Base-by-base conservation (phyloP, 2,329 filamentous ascomycete genomes). In the Cordyceps cateniannulata region DNA sequence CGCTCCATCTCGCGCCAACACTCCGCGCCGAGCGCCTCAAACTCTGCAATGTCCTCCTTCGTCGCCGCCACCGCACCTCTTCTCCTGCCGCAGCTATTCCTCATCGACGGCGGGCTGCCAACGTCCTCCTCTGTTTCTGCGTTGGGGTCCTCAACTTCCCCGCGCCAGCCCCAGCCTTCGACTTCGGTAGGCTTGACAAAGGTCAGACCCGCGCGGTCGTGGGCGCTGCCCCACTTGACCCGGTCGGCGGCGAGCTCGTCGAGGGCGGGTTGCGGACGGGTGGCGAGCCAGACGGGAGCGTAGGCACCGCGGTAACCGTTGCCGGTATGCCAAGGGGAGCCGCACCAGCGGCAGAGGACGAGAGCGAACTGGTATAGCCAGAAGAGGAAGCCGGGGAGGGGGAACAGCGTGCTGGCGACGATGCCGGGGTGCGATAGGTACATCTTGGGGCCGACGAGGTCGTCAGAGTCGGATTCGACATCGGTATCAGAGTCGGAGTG, bases 401-500 rank as follows among this genome's bases (percentile, higher is more conserved):
- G 87, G 64, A 97, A 83, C 65, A 99, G 89, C 1, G 86, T 83
- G 1, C 93, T 96, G 58, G 84, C 87, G 65, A 93, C 89, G 63
- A 99, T 83, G 64, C 95, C 95, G 0, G 95, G 95, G 71, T 99
- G 95, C 0, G 86, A 81, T 63, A 96, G 71, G 75, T 95, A 96
- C 68, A 90, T 85, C 60, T 80, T 82, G 0, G 91, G 89, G 25
- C 66, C 65, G 66, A 47, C 57, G 51, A 63, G 65, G 63, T 66
- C 63, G 24, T 62, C 62, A 4, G 63, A 60, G 29, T 47, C 60
- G 16, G 49, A 56, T 5, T 64, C 61, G 61, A 62, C 54, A 62
- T 66, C 59, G 27, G 44, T 52, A 2, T 42, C 29, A 12, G 54
- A 48, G 2, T 53, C 54, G 3, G 53, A 22, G 63, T 63, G 4